phyloP scores from a whole-genome alignment of 306 rosid species.

The Cicer cuneatum region DNA sequence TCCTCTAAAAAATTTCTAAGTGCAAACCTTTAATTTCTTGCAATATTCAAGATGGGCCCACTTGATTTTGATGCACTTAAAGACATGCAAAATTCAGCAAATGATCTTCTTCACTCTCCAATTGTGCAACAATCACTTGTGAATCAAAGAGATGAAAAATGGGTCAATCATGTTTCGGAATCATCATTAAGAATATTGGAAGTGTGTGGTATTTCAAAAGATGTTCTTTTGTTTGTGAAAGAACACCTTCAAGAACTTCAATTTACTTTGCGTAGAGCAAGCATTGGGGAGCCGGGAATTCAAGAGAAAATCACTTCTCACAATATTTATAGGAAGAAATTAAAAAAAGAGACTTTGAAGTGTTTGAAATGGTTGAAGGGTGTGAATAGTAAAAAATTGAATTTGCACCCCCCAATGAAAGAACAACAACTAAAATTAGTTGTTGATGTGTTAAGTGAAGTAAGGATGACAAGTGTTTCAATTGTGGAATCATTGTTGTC shows the following conservation, averaged over 20 bases:
- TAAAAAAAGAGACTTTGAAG: constrained; percentile 63
- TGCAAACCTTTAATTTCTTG: background rate
- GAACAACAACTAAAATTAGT: constrained; percentile 55
- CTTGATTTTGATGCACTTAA: constrained; percentile 64
- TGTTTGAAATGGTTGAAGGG: constrained; percentile 61
- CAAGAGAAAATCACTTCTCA: constrained; percentile 48
- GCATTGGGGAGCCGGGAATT: constrained; percentile 44
- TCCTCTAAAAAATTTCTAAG: background rate
- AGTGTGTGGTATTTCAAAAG: constrained; percentile 63
- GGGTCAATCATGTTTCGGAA: constrained; percentile 60
- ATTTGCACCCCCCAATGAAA: constrained; percentile 22
- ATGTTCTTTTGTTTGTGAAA: constrained; percentile 59
- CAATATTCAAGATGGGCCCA: constrained; percentile 44
- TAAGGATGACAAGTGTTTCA: constrained; percentile 54
- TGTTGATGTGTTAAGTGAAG: constrained; percentile 62
- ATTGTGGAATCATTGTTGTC: constrained; percentile 63
- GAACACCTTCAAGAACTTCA: constrained; percentile 68
- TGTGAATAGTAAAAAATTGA: constrained; percentile 40
- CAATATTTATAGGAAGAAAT: constrained; percentile 56
- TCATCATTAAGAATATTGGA: constrained; percentile 65
- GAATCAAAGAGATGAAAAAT: constrained; percentile 52
- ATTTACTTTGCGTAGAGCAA: constrained; percentile 51
- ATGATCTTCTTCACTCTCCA: constrained; percentile 62
- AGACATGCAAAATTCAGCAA: constrained; percentile 62
- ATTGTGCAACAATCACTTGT: constrained; percentile 52